These are phyloP conservation scores for Blastobotrys persicus DNA, from an alignment of 1,139 yeast genomes.

Conservation along the genomic window DNA sequence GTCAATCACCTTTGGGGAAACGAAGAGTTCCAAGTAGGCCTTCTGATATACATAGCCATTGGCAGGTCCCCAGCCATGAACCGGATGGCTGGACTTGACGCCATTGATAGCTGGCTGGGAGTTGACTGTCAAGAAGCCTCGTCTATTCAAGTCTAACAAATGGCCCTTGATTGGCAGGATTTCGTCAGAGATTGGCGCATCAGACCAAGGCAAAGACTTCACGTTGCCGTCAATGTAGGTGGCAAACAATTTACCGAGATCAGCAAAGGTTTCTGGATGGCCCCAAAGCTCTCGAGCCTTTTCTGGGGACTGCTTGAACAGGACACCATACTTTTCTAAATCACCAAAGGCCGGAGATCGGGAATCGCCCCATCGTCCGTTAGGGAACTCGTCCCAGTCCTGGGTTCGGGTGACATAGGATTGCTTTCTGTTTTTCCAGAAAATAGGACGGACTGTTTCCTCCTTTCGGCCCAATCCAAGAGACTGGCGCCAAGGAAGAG, in stretches of 20 bases:
- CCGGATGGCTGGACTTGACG: conserved; percentile 61
- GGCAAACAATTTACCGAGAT: conserved; percentile 60
- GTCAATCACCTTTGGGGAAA: conserved; percentile 56
- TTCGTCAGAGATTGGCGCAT: conserved; percentile 80
- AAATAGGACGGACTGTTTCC: conserved; percentile 88
- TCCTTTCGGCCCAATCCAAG: conserved; percentile 76
- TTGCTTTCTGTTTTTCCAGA: conserved; percentile 93
- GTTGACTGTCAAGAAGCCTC: conserved; percentile 77
- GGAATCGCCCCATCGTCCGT: conserved; percentile 94
- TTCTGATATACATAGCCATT: conserved; percentile 92
- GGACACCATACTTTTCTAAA: conserved; percentile 60
- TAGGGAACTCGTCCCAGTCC: conserved; percentile 93
- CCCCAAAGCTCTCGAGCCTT: conserved; percentile 89
- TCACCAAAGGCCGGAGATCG: conserved; percentile 94
- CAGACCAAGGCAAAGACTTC: conserved; percentile 91
- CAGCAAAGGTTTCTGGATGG: conserved; percentile 57
- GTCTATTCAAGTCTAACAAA: conserved; percentile 59
- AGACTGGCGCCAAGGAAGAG: conserved; percentile 87
- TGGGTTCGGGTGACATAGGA: conserved; percentile 88
- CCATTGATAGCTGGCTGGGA: conserved; percentile 96
- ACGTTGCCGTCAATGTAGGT: conserved; percentile 67
- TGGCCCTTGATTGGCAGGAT: conserved; percentile 60
- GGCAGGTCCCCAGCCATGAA: conserved; percentile 94
- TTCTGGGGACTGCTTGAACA: conserved; percentile 51
- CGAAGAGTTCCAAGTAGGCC: conserved; percentile 80